Conservation (phyloP, 495 filamentous ascomycete species). For the Evansstolkia leycettana region DNA sequence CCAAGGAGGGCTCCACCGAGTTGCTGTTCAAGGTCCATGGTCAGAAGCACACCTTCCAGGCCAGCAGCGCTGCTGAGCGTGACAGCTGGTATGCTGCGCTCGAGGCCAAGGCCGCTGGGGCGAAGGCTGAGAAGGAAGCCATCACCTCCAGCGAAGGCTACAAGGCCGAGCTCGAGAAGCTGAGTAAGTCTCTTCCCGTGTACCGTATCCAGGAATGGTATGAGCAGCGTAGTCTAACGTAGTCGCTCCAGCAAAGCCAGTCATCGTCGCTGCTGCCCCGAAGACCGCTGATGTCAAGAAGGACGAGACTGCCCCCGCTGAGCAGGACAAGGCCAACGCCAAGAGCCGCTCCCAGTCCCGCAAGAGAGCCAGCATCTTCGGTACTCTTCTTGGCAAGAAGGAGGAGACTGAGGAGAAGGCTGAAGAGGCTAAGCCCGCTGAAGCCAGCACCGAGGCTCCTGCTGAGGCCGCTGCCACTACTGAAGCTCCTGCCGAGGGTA, state of each 20-base stretch:
- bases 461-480: slow-evolving; percentile 13
- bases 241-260: slow-evolving; percentile 36
- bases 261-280: slow-evolving; percentile 23
- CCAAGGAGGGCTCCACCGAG: slow-evolving; percentile 59
- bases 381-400: slow-evolving; percentile 60
- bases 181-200: slow-evolving; percentile 28
- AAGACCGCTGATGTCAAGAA: slow-evolving; percentile 24
- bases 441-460: slow-evolving; percentile 9
- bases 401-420: slow-evolving; percentile 49
- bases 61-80: slow-evolving; percentile 58
- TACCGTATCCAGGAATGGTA: not conserved
- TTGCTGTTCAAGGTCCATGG: slow-evolving; percentile 75
- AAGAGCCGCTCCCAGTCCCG: slow-evolving; percentile 71
- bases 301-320: slow-evolving; percentile 31
- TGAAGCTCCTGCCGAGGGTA: slow-evolving; percentile 14
- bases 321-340: slow-evolving; percentile 32
- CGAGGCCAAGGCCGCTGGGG: slow-evolving; percentile 63
- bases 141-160: slow-evolving; percentile 62
- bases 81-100: slow-evolving; percentile 79
- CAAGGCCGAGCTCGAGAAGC: slow-evolving; percentile 63
- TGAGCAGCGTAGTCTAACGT: slow-evolving; percentile 2
- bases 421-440: slow-evolving; percentile 16
- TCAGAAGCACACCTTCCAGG: slow-evolving; percentile 87
- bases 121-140: slow-evolving; percentile 57
- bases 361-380: slow-evolving; percentile 81